These are phyloP conservation scores for Aspergillus bertholletiae DNA, from an alignment of 495 filamentous ascomycete genomes.

Conservation along the genomic window DNA sequence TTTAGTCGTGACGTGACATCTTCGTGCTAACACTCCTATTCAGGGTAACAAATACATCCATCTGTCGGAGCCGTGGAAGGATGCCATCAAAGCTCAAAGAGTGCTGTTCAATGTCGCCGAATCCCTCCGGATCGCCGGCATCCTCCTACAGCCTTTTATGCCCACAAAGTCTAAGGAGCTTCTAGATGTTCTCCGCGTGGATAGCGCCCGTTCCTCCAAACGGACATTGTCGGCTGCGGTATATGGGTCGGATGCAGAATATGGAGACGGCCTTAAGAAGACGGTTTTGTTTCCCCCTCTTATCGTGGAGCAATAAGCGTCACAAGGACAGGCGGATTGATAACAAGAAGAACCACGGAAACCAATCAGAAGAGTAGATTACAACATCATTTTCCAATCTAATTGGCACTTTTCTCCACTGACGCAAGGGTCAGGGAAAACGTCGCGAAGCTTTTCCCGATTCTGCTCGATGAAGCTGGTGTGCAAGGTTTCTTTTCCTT, in stretches of 20 bases:
- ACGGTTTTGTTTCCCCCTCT: conserved; percentile 56
- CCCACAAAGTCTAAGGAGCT: conserved; percentile 72
- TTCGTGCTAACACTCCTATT: not conserved
- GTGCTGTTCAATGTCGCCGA: conserved; percentile 71
- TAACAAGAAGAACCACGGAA: not conserved
- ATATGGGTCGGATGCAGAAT: conserved; percentile 58
- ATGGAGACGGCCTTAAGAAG: conserved; percentile 56
- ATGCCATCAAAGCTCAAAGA: conserved; percentile 38
- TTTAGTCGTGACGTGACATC: not conserved
- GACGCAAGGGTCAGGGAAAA: conserved; percentile 5
- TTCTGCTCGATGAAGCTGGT: conserved; percentile 14
- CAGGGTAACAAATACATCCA: conserved; percentile 73
- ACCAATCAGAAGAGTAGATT: not conserved
- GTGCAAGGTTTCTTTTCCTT: conserved; percentile 16
- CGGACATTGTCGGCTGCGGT: conserved; percentile 56
- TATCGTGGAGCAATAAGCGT: conserved; percentile 41
- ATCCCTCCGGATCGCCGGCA: conserved; percentile 73
- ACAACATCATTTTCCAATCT: not conserved
- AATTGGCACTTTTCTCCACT: conserved; percentile 14
- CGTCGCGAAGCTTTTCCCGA: conserved; percentile 6
- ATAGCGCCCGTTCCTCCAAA: conserved; percentile 34
- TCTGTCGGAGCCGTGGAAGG: conserved; percentile 55
- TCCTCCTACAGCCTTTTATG: conserved; percentile 88
- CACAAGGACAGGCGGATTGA: not conserved
- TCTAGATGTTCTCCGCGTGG: conserved; percentile 75